These are phyloP conservation scores for Trichosphaerium sp. DNA, from an alignment of 78 protist species.

Conservation along the genomic window DNA sequence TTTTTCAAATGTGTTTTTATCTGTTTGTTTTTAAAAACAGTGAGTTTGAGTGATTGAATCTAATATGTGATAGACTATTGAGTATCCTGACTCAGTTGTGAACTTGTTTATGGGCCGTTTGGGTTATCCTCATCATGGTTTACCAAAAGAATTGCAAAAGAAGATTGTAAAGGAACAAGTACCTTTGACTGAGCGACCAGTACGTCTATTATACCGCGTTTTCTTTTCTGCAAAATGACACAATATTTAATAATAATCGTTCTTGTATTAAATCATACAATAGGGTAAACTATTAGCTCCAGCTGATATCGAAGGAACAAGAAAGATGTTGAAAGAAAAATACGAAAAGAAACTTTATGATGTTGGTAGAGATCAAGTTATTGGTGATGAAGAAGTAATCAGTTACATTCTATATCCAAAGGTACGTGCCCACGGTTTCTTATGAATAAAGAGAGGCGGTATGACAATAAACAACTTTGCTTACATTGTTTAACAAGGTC, in stretches of 20 bases:
- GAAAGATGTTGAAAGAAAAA: not conserved
- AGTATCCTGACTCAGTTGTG: not conserved
- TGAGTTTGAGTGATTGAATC: too few species aligned
- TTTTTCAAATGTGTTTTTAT: too few species aligned
- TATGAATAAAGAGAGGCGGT: too few species aligned
- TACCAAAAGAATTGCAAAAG: not conserved
- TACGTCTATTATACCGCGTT: too few species aligned
- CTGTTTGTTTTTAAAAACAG: too few species aligned
- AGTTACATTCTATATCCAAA: not conserved
- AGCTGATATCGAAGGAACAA: not conserved
- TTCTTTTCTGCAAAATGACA: too few species aligned
- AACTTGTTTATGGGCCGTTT: conserved; percentile 1
- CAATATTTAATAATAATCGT: not conserved
- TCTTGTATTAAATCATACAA: not conserved
- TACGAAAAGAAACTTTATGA: not conserved
- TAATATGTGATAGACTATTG: too few species aligned
- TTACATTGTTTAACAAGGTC: not conserved
- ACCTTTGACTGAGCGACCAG: not conserved
- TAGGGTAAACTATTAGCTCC: not conserved
- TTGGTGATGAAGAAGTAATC: not conserved
- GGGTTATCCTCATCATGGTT: not conserved
- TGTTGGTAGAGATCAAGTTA: too few species aligned
- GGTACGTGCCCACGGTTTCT: too few species aligned
- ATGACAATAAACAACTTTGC: not conserved
- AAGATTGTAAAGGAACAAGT: not conserved